Evolutionary conservation across 176 grass and related monocot species (phyloP).

Genomic region (Thinopyrum elongatum): DNA sequence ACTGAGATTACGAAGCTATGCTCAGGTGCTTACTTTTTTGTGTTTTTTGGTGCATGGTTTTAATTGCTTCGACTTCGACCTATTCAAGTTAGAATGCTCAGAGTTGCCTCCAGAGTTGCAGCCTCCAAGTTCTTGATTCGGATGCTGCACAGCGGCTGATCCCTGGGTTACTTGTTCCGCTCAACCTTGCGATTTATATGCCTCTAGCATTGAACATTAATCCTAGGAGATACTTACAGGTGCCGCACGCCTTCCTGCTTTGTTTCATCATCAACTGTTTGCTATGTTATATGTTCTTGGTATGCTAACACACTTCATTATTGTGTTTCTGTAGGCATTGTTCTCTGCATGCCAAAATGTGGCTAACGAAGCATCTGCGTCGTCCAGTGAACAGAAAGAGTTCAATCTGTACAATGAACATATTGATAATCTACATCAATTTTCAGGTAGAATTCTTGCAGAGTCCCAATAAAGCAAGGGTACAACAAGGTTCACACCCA

Average conservation of each 20-base stretch:
- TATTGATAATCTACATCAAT: slow-evolving; percentile 50
- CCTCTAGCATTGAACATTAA: slow-evolving; percentile 74
- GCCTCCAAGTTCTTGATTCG: slow-evolving; percentile 62
- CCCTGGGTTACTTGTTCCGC: slow-evolving; percentile 66
- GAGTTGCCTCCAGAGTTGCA: slow-evolving; percentile 77
- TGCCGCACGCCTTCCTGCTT: slow-evolving; percentile 15
- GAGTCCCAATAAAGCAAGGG: neutral
- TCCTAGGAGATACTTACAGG: slow-evolving; percentile 88
- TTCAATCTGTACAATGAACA: slow-evolving; percentile 57
- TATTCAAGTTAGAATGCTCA: slow-evolving; percentile 89
- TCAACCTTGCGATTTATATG: slow-evolving; percentile 84
- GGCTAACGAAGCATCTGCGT: slow-evolving; percentile 39
- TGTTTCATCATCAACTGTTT: neutral
- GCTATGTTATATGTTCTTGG: neutral
- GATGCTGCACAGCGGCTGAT: slow-evolving; percentile 51
- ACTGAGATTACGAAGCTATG: slow-evolving; percentile 17
- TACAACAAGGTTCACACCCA: no score
- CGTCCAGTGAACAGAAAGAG: slow-evolving; percentile 29
- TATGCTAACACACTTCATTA: neutral
- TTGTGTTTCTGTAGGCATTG: slow-evolving; percentile 54
- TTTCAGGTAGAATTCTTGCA: slow-evolving; percentile 46
- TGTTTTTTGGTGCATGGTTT: slow-evolving; percentile 25
- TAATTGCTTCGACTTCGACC: slow-evolving; percentile 46
- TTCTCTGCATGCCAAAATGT: slow-evolving; percentile 77
- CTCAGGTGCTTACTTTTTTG: slow-evolving; percentile 40